These are phyloP conservation scores for Spathaspora gorwiae DNA, from an alignment of 805 yeast genomes.

Conservation along the genomic window DNA sequence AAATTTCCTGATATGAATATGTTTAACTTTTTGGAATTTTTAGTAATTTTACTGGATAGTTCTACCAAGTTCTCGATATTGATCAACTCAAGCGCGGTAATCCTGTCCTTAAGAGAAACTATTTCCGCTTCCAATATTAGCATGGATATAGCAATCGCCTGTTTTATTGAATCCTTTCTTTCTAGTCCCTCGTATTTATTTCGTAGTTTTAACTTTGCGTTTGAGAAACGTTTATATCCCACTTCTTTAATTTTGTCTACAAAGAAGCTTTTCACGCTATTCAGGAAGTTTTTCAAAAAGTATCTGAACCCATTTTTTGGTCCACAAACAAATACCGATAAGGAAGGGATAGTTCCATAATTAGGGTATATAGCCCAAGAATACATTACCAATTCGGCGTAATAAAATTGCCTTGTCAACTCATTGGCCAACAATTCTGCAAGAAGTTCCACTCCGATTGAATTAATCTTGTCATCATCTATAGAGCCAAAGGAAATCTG, in stretches of 20 bases:
- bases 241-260: constrained; percentile 5
- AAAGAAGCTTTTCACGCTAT: constrained; percentile 22
- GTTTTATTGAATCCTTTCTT: constrained; percentile 41
- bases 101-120: constrained; percentile 52
- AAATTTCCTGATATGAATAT: constrained; percentile 51
- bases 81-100: constrained; percentile 51
- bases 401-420: constrained; percentile 43
- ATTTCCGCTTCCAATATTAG: constrained; percentile 53
- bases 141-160: constrained; percentile 47
- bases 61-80: constrained; percentile 30
- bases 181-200: constrained; percentile 42
- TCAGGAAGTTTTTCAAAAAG: constrained; percentile 30
- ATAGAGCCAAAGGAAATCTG: constrained; percentile 36
- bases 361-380: constrained; percentile 56
- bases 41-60: constrained; percentile 24
- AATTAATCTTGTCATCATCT: constrained; percentile 28
- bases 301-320: constrained; percentile 34
- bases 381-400: constrained; percentile 51
- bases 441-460: constrained; percentile 51
- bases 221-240: constrained; percentile 32
- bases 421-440: constrained; percentile 42
- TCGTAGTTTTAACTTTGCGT: constrained; percentile 46
- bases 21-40: constrained; percentile 28
- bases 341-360: constrained; percentile 48
- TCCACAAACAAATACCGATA: constrained; percentile 54